phyloP scores from a whole-genome alignment of 2,329 filamentous ascomycete species.

The Trichoderma semiorbis region DNA sequence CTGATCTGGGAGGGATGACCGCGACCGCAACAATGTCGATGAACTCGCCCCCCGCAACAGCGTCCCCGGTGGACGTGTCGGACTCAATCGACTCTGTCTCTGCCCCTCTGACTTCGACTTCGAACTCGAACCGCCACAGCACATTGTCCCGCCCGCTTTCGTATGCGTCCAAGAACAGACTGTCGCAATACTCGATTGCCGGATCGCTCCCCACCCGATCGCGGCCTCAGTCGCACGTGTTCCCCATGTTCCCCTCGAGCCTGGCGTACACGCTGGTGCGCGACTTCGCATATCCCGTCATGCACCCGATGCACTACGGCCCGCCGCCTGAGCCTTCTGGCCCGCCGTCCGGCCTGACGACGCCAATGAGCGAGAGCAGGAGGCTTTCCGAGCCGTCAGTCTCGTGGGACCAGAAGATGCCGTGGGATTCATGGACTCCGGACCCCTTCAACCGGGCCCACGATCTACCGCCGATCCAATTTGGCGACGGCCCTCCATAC shows the following conservation, averaged over 20 bases:
- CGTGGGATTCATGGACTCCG: constrained; percentile 55
- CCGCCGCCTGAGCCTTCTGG: constrained; percentile 71
- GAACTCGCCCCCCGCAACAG: constrained; percentile 52
- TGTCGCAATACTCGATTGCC: constrained; percentile 72
- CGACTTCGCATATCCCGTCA: constrained; percentile 86
- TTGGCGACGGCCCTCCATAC: constrained; percentile 85
- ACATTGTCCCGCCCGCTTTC: constrained; percentile 64
- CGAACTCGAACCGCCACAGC: constrained; percentile 50
- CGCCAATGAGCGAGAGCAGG: constrained; percentile 75
- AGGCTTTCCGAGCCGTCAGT: constrained; percentile 79
- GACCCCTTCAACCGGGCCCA: constrained; percentile 58
- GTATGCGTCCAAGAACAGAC: constrained; percentile 73
- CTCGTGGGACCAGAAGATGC: constrained; percentile 67
- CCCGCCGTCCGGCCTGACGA: constrained; percentile 75
- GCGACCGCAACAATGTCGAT: constrained; percentile 55
- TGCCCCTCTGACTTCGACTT: constrained; percentile 54
- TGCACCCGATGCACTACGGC: constrained; percentile 89
- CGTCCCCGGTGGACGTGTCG: constrained; percentile 47
- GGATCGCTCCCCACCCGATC: constrained; percentile 67
- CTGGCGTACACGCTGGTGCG: constrained; percentile 85
- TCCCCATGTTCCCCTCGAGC: constrained; percentile 80
- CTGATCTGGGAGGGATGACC: constrained; percentile 28
- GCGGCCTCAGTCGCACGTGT: constrained; percentile 75
- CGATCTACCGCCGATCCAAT: constrained; percentile 77
- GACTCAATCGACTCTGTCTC: constrained; percentile 54